phyloP scores from a whole-genome alignment of 1,284 basidiomycete species.

The Cryptococcus wingfieldii region DNA sequence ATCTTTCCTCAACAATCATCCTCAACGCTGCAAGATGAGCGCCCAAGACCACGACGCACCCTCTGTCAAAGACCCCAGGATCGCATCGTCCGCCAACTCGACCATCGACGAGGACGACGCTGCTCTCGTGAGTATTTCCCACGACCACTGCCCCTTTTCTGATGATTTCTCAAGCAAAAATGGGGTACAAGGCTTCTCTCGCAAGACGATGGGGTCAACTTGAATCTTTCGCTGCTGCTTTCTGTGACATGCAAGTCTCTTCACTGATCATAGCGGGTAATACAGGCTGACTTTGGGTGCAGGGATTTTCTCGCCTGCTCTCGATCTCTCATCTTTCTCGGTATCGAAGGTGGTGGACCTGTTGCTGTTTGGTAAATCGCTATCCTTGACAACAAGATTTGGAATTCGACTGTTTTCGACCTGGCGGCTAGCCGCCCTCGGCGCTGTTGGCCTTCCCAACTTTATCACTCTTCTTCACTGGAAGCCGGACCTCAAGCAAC shows the following conservation, averaged over 20 bases:
- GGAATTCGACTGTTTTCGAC: constrained; percentile 1
- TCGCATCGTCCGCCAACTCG: background rate
- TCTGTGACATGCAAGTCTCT: constrained; percentile 16
- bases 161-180: background rate
- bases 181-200: constrained; percentile 20
- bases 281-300: background rate
- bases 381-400: background rate
- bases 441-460: background rate
- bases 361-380: constrained; percentile 57
- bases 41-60: too few species aligned
- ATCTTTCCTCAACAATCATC: too few species aligned
- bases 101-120: constrained; percentile 4
- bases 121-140: constrained; percentile 1
- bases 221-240: constrained; percentile 21
- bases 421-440: background rate
- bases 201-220: constrained; percentile 15
- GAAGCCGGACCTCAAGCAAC: background rate
- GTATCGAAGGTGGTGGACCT: constrained; percentile 74
- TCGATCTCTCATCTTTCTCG: constrained; percentile 73
- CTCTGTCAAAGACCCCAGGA: too few species aligned
- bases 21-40: too few species aligned
- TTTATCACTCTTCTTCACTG: background rate
- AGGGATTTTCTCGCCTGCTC: constrained; percentile 20
- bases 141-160: background rate
- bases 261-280: background rate